Percentiles rank a stretch among this genome's conserved stretches.
phyloP scores from a whole-genome alignment of 306 rosid species.

The Vigna hirtella region DNA sequence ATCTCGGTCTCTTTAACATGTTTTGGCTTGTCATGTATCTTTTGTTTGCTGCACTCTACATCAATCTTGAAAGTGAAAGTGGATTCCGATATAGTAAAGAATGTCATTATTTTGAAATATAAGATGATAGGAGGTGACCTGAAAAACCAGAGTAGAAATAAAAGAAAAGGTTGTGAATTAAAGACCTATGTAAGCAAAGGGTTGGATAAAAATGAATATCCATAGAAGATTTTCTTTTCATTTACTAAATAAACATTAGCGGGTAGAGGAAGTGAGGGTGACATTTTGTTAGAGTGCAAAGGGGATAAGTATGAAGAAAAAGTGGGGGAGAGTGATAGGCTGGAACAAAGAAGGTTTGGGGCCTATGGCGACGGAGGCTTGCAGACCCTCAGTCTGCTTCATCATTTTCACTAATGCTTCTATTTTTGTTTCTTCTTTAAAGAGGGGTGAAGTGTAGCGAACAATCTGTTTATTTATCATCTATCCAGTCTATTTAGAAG shows the following conservation, averaged over 20 bases:
- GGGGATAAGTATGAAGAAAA: not conserved
- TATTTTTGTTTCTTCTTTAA: not conserved
- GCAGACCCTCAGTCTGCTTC: too few relatives aligned
- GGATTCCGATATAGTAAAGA: not conserved
- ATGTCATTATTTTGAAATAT: constrained; percentile 11
- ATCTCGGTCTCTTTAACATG: constrained; percentile 19
- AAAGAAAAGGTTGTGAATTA: constrained; percentile 2
- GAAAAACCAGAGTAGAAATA: constrained; percentile 1
- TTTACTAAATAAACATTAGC: not conserved
- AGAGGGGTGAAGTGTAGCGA: not conserved
- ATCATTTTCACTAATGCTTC: not conserved
- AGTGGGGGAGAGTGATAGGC: not conserved
- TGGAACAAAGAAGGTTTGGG: too few relatives aligned
- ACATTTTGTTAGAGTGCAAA: not conserved
- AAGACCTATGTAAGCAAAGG: not conserved
- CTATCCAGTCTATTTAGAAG: too few relatives aligned
- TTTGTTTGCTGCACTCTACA: not conserved
- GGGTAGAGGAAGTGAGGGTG: not conserved
- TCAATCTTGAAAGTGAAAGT: constrained; percentile 28
- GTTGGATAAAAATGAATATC: not conserved
- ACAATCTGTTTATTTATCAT: too few relatives aligned
- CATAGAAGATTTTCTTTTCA: not conserved
- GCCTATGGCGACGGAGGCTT: too few relatives aligned
- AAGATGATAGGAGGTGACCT: not conserved
- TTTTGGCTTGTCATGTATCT: constrained; percentile 22